Evolutionary conservation across 192 early-diverging fungal species (phyloP), one percentile per base, ranked within the genome.

Genomic region (Rhizophagus clarus): DNA sequence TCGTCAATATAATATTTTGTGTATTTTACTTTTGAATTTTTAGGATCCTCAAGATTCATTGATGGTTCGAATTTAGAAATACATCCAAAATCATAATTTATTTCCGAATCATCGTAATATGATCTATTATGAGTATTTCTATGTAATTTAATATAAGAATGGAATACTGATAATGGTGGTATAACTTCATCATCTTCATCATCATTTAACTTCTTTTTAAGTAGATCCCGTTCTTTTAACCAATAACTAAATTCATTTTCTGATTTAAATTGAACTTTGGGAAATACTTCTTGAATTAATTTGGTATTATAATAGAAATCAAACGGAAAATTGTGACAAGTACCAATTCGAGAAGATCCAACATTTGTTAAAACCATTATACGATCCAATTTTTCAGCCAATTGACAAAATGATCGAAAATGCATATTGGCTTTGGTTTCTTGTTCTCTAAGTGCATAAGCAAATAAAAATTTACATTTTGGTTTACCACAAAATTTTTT

Each of bases 401-500:
- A 28, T 70, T 70, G 31, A 6, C 15, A 24, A 70, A 42, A 40
- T 15, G 68, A 40, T 15, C 20, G n/a, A 40, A 70, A 70, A 37
- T 75, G 79, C 22, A 32, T 14, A 67, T 74, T 28, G 2, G 28
- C 47, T 75, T 42, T 61, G 2, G 79, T n/a, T 74, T 60, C 72
- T 74, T 80, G 71, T 31, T 80, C 79, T 20, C 15, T 7, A 26
- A 80, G n/a, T 5, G 0, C 26, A 26, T 67, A 51, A 20, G 20
- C 34, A 24, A 75, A 80, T 3, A 75, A 12, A 61, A 80, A 80
- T 34, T 62, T 70, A 37, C 72, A 80, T 32, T 20, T 20, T 0
- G 74, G 22, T 11, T 11, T 4, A 32, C 72, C 40, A 45, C 79
- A 80, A 63, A 63, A 80, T 32, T 63, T 70, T 26, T 15, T 47